Conservation (phyloP, 176 grass and related monocot species). For the Cymbopogon citratus region DNA sequence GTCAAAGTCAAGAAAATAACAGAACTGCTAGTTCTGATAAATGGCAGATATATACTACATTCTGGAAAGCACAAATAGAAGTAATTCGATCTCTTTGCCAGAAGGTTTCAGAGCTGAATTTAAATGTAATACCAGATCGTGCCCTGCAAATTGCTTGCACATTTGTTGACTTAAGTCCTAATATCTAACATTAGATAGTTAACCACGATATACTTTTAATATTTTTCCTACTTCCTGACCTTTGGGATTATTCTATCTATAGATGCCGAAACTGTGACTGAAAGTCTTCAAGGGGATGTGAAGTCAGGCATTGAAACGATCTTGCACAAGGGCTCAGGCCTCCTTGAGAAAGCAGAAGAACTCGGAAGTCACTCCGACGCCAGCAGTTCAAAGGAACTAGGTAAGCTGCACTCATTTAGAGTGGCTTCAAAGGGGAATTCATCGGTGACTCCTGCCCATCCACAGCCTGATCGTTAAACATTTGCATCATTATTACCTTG, state of each 20-base stretch:
- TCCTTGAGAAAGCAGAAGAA: slow-evolving; percentile 36
- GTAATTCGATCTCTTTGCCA: neutral
- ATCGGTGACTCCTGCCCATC: too few relatives aligned
- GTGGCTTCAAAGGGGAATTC: slow-evolving; percentile 1
- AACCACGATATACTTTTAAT: slow-evolving; percentile 15
- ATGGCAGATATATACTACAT: neutral
- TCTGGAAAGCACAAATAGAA: neutral
- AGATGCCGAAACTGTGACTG: slow-evolving; percentile 25
- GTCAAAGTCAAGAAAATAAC: slow-evolving; percentile 9
- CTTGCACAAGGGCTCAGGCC: slow-evolving; percentile 22
- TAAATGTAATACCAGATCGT: slow-evolving; percentile 1
- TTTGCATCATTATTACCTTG: neutral
- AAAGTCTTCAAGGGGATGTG: slow-evolving; percentile 29
- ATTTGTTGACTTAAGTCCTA: neutral
- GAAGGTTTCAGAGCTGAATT: slow-evolving; percentile 19
- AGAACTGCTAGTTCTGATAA: neutral
- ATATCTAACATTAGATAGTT: neutral
- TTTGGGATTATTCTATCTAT: neutral
- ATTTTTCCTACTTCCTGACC: slow-evolving; percentile 2
- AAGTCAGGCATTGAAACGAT: slow-evolving; percentile 37
- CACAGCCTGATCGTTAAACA: neutral
- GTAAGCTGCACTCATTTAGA: slow-evolving; percentile 30
- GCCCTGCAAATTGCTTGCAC: slow-evolving; percentile 2
- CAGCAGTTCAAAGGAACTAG: slow-evolving; percentile 22
- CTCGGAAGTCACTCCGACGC: slow-evolving; percentile 23